Evolutionary conservation across 192 early-diverging fungal species (phyloP), one percentile per base, ranked within the genome.

Genomic region (Entomortierella lignicola): DNA sequence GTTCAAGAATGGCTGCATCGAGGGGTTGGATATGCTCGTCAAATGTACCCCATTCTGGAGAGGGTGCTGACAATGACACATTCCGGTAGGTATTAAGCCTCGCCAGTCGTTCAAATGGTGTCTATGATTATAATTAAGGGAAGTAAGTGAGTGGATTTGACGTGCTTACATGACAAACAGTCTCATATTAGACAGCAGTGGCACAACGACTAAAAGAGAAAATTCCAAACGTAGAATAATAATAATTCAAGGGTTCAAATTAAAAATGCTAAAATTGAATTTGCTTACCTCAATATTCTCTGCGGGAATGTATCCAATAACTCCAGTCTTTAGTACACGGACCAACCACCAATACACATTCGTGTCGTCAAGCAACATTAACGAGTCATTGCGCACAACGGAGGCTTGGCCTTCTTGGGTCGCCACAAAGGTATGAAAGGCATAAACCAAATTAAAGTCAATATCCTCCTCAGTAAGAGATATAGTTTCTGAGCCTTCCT

Each of bases 281-380:
- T 42, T 42, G 39, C 60, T 68, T 80, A 92, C 91, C 77, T 95
- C 94, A 44, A 95, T 90, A 59, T 95, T 94, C 77, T 96, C 94
- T 1, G 94, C 94, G 26, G 94, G 94, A 58, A 96, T 93, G 66
- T 96, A 96, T 4, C 94, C 94, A 69, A 96, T 91, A 74, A 91
- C 85, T 0, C 71, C 80, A 8, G 80, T 92, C 77, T 88, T 94
- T 67, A 86, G 82, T 54, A 82, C 90, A 85, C 86, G 91, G 39
- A 91, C 87, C 20, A 90, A 71, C 89, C 90, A 90, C 94, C 94
- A 96, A 81, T 96, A 96, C n/a, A 89, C 90, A 79, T 96, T 94
- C 26, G 86, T 84, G 70, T 96, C 94, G 68, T 96, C 94, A 27
- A 96, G 80, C 58, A 96, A 77, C 56, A 91, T 92, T 57, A 96